These are phyloP conservation scores for Xylogone sp. DNA, from an alignment of 2,329 filamentous ascomycete species.

Conservation along the genomic window DNA sequence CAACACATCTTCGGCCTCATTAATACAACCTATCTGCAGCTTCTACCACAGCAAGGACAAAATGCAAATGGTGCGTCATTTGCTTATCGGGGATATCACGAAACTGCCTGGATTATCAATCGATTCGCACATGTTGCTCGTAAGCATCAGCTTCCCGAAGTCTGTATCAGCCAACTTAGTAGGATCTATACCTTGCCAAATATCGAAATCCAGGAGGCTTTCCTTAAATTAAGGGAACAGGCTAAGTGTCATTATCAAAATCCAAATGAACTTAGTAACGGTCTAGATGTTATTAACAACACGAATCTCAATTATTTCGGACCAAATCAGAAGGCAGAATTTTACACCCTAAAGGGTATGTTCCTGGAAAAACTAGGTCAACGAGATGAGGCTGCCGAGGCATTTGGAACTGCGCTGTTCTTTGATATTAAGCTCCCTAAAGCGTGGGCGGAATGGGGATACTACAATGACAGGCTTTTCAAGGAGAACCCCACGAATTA, in stretches of 20 bases:
- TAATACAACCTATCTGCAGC: slow-evolving; percentile 84
- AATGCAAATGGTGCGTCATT: slow-evolving; percentile 88
- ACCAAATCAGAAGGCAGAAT: slow-evolving; percentile 92
- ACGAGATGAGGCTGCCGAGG: slow-evolving; percentile 86
- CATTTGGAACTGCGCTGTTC: slow-evolving; percentile 91
- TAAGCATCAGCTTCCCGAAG: slow-evolving; percentile 93
- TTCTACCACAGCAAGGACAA: slow-evolving; percentile 75
- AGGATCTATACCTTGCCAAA: slow-evolving; percentile 98
- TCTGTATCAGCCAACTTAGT: slow-evolving; percentile 95
- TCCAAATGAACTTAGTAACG: slow-evolving; percentile 82
- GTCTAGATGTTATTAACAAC: slow-evolving; percentile 98
- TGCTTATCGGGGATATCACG: slow-evolving; percentile 94
- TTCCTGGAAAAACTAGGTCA: slow-evolving; percentile 93
- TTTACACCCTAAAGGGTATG: slow-evolving; percentile 99
- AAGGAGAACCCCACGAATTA: slow-evolving; percentile 83
- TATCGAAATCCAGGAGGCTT: slow-evolving; percentile 98
- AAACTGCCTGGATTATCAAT: slow-evolving; percentile 99
- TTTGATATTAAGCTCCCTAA: slow-evolving; percentile 95
- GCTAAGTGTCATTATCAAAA: slow-evolving; percentile 99
- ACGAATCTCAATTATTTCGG: slow-evolving; percentile 99
- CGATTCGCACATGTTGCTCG: slow-evolving; percentile 95
- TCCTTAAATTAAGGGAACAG: slow-evolving; percentile 96
- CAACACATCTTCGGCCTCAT: slow-evolving; percentile 99
- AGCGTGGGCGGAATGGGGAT: slow-evolving; percentile 98
- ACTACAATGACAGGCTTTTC: slow-evolving; percentile 95